Conservation (phyloP, 805 yeast species). For the Helenozyma rhizophorensis region DNA sequence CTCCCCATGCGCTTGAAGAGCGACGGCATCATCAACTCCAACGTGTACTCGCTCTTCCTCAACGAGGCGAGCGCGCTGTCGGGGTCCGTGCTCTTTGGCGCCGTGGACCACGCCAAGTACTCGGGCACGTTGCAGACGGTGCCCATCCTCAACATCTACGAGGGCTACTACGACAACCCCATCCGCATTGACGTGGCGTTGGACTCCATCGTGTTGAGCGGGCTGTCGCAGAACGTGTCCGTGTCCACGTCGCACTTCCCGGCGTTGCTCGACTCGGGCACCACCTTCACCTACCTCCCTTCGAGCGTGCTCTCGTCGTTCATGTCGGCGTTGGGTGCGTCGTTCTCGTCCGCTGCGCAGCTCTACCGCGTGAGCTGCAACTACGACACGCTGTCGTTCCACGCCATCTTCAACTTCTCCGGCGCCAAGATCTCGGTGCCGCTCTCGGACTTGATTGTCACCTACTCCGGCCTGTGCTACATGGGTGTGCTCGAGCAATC, state of each 20-base stretch:
- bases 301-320: slow-evolving; percentile 17
- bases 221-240: slow-evolving; percentile 8
- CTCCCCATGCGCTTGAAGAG: slow-evolving; percentile 58
- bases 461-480: slow-evolving; percentile 17
- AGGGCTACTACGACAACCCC: slow-evolving; percentile 20
- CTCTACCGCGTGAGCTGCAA: slow-evolving; percentile 9
- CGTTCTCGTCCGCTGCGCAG: slow-evolving; percentile 1
- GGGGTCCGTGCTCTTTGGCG: slow-evolving; percentile 40
- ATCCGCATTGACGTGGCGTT: slow-evolving; percentile 49
- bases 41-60: slow-evolving; percentile 61
- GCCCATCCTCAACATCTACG: slow-evolving; percentile 36
- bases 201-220: slow-evolving; percentile 27
- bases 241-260: slow-evolving; percentile 5
- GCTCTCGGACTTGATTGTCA: slow-evolving; percentile 24
- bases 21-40: slow-evolving; percentile 52
- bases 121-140: slow-evolving; percentile 29
- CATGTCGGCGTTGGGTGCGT: slow-evolving; percentile 6
- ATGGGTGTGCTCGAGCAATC: slow-evolving; percentile 24
- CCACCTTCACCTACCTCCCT: slow-evolving; percentile 50
- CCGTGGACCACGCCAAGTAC: slow-evolving; percentile 40
- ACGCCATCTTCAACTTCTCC: slow-evolving; percentile 45
- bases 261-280: slow-evolving; percentile 48
- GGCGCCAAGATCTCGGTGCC: slow-evolving; percentile 56
- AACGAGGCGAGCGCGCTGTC: slow-evolving; percentile 29
- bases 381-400: slow-evolving; percentile 6